Evolutionary conservation across 108 stramenopile species (phyloP), one percentile per base, ranked within the genome.

Genomic region (Nitzschia sp.): DNA sequence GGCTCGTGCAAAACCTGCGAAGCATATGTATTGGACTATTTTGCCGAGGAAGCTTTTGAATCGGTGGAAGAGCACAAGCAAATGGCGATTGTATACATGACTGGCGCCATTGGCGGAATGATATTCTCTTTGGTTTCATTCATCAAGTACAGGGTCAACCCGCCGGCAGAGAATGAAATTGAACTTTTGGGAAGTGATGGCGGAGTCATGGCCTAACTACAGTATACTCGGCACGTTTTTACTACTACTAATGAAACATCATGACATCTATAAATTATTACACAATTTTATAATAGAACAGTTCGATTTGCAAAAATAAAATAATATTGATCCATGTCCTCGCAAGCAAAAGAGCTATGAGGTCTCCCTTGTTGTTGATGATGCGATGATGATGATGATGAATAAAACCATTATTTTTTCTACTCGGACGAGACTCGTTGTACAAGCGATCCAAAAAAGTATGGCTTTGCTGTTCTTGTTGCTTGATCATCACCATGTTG

Each of bases 21-120:
- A 29, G 81, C 81, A 2, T 82, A 77, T 52, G 32, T 82, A 6
- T 25, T 82, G 48, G 81, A 82, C 44, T 77, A 77, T 52, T 82
- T 73, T 64, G 66, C 72, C 11, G 70, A 76, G 34, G 73, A 82
- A 63, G 66, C 79, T 23, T 82, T 82, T 54, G 65, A 74, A 68
- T 33, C 47, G 23, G 54, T 77, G 25, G 50, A 77, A 45, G 38
- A 58, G 28, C 73, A 74, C 69, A 63, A 69, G 41, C 45, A 45
- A 23, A 56, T 63, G 45, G 81, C 72, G 4, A 26, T 66, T 21
- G 47, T 65, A 19, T 77, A 77, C 59, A 35, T 72, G 41, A 19
- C 56, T 22, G 57, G 31, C 32, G 63, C 76, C 1, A n/a, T 58
- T 5, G 65, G 57, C 8, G 72, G 73, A 56, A 33, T 72, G 16